Evolutionary conservation across 768 basidiomycete species (phyloP).

Genomic region (Amanita jacksonii): DNA sequence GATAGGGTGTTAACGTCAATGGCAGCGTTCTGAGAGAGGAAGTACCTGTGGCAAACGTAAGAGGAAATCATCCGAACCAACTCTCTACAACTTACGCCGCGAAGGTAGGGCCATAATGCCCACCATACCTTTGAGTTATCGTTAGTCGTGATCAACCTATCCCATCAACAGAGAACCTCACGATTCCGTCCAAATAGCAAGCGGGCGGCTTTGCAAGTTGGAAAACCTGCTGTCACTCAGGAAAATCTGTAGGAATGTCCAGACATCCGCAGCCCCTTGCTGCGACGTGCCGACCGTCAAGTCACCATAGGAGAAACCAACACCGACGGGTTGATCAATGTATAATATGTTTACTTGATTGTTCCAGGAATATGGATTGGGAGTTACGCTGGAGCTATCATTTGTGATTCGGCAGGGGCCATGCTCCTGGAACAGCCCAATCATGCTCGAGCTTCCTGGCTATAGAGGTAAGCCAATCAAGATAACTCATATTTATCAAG

Average conservation of each 20-base stretch:
- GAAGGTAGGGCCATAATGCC: conserved; percentile 63
- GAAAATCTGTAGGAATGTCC: conserved; percentile 58
- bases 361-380: conserved; percentile 53
- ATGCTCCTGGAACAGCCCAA: conserved; percentile 65
- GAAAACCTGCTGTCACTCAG: conserved; percentile 44
- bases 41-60: conserved; percentile 24
- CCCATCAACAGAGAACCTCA: conserved; percentile 16
- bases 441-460: conserved; percentile 48
- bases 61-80: not conserved
- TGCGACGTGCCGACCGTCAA: conserved; percentile 40
- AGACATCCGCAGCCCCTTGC: conserved; percentile 46
- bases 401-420: conserved; percentile 66
- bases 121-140: conserved; percentile 43
- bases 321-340: conserved; percentile 56
- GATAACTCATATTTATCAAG: not conserved
- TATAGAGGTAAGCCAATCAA: conserved; percentile 10
- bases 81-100: conserved; percentile 31
- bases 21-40: conserved; percentile 49
- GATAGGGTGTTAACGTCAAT: conserved; percentile 36
- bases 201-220: conserved; percentile 31
- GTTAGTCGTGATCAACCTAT: not conserved
- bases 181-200: conserved; percentile 61
- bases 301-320: conserved; percentile 53
- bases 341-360: conserved; percentile 47
- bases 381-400: conserved; percentile 35